Conservation (phyloP, 805 yeast genomes). For the Ogataea trehalophila region DNA sequence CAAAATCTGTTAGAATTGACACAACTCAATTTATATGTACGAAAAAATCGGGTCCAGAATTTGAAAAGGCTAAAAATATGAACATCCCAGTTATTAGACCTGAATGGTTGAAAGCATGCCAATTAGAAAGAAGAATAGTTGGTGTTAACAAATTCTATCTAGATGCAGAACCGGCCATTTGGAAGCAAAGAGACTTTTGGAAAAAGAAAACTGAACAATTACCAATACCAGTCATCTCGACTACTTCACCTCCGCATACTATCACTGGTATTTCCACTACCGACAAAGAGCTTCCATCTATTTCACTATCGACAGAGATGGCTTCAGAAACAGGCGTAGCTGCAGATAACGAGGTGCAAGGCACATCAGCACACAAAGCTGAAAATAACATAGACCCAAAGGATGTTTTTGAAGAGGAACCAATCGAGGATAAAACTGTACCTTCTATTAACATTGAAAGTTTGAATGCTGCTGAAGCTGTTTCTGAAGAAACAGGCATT, state of each 20-base stretch:
- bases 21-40: slow-evolving; percentile 93
- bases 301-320: slow-evolving; percentile 9
- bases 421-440: background rate
- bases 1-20: slow-evolving; percentile 70
- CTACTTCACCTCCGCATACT: slow-evolving; percentile 1
- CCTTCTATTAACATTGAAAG: background rate
- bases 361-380: too few relatives aligned
- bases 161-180: slow-evolving; percentile 42
- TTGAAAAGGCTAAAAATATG: slow-evolving; percentile 71
- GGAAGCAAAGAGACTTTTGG: slow-evolving; percentile 43
- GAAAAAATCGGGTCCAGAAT: slow-evolving; percentile 56
- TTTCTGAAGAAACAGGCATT: background rate
- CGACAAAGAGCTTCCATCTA: slow-evolving; percentile 1
- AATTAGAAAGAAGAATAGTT: slow-evolving; percentile 78
- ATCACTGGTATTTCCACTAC: background rate
- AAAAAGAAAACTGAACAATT: slow-evolving; percentile 4
- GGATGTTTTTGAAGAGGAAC: background rate
- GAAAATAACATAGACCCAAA: background rate
- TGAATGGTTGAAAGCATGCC: slow-evolving; percentile 96
- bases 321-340: slow-evolving; percentile 13
- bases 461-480: background rate
- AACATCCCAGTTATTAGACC: slow-evolving; percentile 94
- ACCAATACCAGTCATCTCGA: background rate
- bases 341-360: background rate
- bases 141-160: slow-evolving; percentile 87